phyloP scores from a whole-genome alignment of 1,139 yeast species.

The Schizosaccharomyces versatilis region DNA sequence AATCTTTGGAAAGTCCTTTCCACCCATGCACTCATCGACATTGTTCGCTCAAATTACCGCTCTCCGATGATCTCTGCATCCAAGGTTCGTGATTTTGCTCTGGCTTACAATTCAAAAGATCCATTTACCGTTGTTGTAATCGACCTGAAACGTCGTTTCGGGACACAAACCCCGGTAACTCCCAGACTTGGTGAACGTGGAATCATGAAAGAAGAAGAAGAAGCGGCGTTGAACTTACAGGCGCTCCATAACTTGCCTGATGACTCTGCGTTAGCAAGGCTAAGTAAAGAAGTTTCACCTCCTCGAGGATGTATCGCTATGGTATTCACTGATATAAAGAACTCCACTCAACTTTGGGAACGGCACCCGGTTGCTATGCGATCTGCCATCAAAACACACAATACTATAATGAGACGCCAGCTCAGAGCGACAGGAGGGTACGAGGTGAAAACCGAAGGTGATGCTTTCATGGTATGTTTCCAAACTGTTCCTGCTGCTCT shows the following conservation, averaged over 20 bases:
- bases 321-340: conserved; percentile 92
- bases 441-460: conserved; percentile 97
- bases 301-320: conserved; percentile 87
- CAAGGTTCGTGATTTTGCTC: conserved; percentile 77
- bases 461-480: conserved; percentile 95
- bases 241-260: conserved; percentile 7
- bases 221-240: conserved; percentile 4
- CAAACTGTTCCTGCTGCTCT: conserved; percentile 81
- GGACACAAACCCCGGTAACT: neutral
- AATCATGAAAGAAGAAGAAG: conserved; percentile 3
- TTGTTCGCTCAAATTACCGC: conserved; percentile 57
- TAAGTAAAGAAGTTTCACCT: conserved; percentile 50
- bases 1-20: conserved; percentile 71
- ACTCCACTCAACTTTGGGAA: conserved; percentile 86
- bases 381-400: conserved; percentile 85
- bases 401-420: conserved; percentile 82
- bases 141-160: conserved; percentile 28
- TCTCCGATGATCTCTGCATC: conserved; percentile 88
- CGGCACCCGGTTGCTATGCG: conserved; percentile 84
- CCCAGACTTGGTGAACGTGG: neutral
- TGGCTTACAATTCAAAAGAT: conserved; percentile 71
- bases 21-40: conserved; percentile 73
- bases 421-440: conserved; percentile 85
- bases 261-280: conserved; percentile 9
- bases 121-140: conserved; percentile 71